Evolutionary conservation across 306 rosid species (phyloP), one percentile per base, ranked within the genome.

Genomic region (Ziziphus jujuba): DNA sequence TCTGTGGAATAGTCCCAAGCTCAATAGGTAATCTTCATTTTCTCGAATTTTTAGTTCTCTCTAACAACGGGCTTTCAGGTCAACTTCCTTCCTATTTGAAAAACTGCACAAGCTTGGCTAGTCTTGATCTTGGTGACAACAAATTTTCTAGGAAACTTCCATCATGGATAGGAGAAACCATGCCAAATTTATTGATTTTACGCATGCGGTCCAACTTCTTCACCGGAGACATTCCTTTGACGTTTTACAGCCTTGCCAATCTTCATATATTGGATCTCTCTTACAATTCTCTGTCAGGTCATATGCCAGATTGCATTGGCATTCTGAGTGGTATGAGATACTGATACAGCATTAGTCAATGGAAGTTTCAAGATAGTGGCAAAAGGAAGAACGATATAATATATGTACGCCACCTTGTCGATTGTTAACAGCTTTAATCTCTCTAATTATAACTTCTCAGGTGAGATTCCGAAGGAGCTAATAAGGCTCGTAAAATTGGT

Each of bases 101-200:
- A n/a, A 52, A 54, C 28, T 80, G 61, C 31, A 48, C 24, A 10
- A 45, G 2, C 7, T 23, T 52, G 7, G 17, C 6, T 5, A 47
- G 65, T 16, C 44, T 77, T 44, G 77, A 77, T 71, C 53, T 77
- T 65, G 47, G 73, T 13, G 69, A 55, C 0, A 84, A 74, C 31
- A 63, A 48, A 24, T 45, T 63, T 33, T 23, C 9, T 23, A 55
- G 67, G 13, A 63, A 7, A 5, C 34, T 45, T 13, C 40, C 17
- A 15, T 0, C 34, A 13, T 63, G 55, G 67, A 15, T 45, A 43
- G 36, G 35, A 16, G 36, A 25, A 31, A 63, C 19, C 17, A 3
- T 49, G 4, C 8, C 17, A 12, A 24, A 11, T 2, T 5, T 33
- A 10, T 10, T 20, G n/a, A 34, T 9, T 13, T 47, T 33, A 6